phyloP scores from a whole-genome alignment of 495 filamentous ascomycete species.

The Lasiosphaeria ovina region DNA sequence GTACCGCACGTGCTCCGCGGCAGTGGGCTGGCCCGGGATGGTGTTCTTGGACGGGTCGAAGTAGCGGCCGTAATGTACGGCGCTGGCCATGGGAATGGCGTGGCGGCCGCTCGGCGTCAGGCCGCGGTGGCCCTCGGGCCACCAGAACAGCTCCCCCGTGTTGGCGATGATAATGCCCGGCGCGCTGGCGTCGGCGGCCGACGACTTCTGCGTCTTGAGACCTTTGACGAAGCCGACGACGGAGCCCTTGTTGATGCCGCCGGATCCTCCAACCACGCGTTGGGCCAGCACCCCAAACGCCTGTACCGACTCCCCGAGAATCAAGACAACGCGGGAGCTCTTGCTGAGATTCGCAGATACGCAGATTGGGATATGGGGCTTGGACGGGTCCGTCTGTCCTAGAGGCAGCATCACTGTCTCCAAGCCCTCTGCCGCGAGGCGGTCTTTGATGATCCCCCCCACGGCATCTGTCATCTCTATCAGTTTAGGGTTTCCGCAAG shows the following conservation, averaged over 20 bases:
- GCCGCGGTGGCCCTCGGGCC: slow-evolving; percentile 52
- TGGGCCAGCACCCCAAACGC: slow-evolving; percentile 74
- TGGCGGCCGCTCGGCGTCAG: slow-evolving; percentile 55
- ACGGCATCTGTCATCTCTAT: slow-evolving; percentile 48
- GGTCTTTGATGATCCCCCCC: slow-evolving; percentile 55
- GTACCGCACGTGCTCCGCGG: slow-evolving; percentile 56
- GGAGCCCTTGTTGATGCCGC: slow-evolving; percentile 65
- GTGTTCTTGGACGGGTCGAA: slow-evolving; percentile 49
- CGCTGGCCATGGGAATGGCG: slow-evolving; percentile 52
- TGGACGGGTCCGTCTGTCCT: slow-evolving; percentile 32
- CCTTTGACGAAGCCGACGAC: slow-evolving; percentile 58
- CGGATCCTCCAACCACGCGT: slow-evolving; percentile 55
- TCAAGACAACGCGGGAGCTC: slow-evolving; percentile 61
- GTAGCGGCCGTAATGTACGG: slow-evolving; percentile 44
- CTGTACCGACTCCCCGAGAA: slow-evolving; percentile 68
- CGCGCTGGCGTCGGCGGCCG: slow-evolving; percentile 26
- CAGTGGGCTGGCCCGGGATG: slow-evolving; percentile 52
- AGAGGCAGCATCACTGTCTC: slow-evolving; percentile 59
- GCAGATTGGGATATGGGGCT: slow-evolving; percentile 68
- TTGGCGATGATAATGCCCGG: slow-evolving; percentile 69
- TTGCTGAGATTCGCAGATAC: slow-evolving; percentile 57
- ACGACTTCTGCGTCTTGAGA: slow-evolving; percentile 39
- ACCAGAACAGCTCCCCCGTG: slow-evolving; percentile 67
- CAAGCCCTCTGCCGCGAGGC: slow-evolving; percentile 59
- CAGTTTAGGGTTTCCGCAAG: slow-evolving; percentile 1